Base-by-base conservation (phyloP, 352 stramenopile genomes). In the Phytophthora agathidicida region DNA sequence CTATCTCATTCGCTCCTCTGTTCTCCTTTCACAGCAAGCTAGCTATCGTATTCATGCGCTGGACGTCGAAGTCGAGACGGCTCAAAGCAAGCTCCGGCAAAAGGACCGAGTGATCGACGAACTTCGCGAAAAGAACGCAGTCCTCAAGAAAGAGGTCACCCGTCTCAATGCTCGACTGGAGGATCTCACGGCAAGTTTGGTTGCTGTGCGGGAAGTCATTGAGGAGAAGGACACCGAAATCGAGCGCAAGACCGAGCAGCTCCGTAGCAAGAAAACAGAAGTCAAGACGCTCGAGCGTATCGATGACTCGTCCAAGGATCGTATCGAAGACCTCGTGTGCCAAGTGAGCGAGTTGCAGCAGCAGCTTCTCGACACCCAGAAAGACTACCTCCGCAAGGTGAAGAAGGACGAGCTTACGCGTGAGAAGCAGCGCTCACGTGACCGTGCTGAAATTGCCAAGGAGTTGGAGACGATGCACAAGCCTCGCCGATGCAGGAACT, bases 341-440 rank as follows among this genome's bases (percentile, higher is more conserved):
- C 80, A 93, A 37, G 80, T 92, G 10, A 65, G 71, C 4, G 77
- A 90, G 17, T 44, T 93, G 11, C 84, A 92, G 51, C 70, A 80
- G 36, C 77, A 93, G 49, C 50, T 93, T 1, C 68, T 93, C n/a
- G 82, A 92, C 30, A 80, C 82, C 1, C 84, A 93, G 41, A 89
- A 86, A 47, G 84, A 93, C 24, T 91, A 90, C 46, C 66, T 93
- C 11, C 75, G 82, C 38, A 92, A 91, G 60, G 75, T 90, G 46
- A 90, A 93, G 63, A 87, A 82, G 32, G 81, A 91, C 47, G 82
- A 90, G 39, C 45, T 80, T 11, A 77, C 56, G 24, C 70, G 82
- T 26, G 82, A 91, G 44, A 91, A 89, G 64, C 77, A 88, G 54
- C 77, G 79, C 8, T 46, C 75, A 38, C 80, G 77, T 53, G 80